phyloP scores from a whole-genome alignment of 2,329 filamentous ascomycete genomes.

The Parastagonospora avenae region DNA sequence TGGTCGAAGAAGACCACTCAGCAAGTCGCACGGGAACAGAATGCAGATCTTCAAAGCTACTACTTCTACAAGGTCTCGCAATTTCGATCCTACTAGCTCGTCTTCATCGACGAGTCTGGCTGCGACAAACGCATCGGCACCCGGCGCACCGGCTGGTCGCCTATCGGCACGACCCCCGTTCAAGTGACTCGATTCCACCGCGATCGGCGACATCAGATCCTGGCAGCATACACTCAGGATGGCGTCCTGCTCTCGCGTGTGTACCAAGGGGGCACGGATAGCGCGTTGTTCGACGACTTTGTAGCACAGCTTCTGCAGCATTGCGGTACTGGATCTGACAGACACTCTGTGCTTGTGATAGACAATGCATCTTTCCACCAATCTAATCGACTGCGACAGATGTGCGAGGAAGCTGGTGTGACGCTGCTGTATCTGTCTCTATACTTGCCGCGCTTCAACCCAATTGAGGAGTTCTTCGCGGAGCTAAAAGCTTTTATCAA shows the following conservation, averaged over 20 bases:
- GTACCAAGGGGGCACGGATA: neutral
- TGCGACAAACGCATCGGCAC: neutral
- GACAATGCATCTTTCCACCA: neutral
- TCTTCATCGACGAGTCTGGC: neutral
- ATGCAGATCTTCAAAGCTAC: neutral
- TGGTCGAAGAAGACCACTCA: conserved; percentile 37
- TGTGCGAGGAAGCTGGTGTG: neutral
- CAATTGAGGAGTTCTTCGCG: neutral
- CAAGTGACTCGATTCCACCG: neutral
- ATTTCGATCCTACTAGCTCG: neutral
- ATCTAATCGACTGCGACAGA: neutral
- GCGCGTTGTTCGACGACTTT: neutral
- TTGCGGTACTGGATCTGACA: neutral
- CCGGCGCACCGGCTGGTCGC: neutral
- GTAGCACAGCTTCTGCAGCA: neutral
- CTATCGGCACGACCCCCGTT: neutral
- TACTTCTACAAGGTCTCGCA: neutral
- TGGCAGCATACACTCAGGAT: neutral
- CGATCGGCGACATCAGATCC: neutral
- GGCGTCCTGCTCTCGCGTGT: neutral
- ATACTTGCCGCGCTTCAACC: neutral
- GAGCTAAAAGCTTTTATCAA: neutral
- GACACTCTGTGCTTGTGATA: neutral
- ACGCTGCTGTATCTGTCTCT: neutral
- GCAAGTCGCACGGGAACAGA: neutral